A percentile compares a stretch with the other conserved stretches of the same genome.
phyloP scores from a whole-genome alignment of 2,329 filamentous ascomycete species.

The Albifimbria verrucaria region DNA sequence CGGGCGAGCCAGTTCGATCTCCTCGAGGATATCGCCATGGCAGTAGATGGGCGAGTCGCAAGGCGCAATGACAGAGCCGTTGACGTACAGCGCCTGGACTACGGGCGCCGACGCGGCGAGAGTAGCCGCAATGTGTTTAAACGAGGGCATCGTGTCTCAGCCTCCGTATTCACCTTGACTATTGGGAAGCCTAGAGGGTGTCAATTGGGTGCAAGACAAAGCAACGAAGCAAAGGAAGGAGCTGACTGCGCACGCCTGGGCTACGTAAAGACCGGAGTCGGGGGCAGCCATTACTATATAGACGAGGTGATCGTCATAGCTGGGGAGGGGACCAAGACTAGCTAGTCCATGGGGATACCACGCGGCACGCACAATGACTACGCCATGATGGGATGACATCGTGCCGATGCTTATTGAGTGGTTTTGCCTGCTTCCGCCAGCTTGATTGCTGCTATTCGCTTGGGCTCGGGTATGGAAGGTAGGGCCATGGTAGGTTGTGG shows the following conservation, averaged over 20 bases:
- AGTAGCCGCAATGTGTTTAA: conserved; percentile 21
- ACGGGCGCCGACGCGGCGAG: conserved; percentile 22
- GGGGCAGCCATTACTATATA: background rate
- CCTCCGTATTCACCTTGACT: no score
- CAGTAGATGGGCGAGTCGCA: conserved; percentile 69
- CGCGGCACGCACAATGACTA: background rate
- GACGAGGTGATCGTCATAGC: background rate
- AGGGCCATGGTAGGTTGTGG: background rate
- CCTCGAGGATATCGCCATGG: conserved; percentile 58
- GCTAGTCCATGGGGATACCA: background rate
- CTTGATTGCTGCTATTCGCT: background rate
- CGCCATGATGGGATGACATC: background rate
- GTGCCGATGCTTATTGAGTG: background rate
- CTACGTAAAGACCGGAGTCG: background rate
- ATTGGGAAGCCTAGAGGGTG: no score
- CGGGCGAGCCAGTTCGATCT: conserved; percentile 60
- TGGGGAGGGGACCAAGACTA: background rate
- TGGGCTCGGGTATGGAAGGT: background rate
- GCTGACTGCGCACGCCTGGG: no score
- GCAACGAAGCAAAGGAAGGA: background rate
- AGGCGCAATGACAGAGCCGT: conserved; percentile 59
- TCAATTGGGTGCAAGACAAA: no score
- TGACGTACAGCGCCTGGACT: conserved; percentile 50
- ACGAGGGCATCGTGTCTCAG: conserved; percentile 18
- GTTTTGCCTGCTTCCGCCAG: no score